Evolutionary conservation across 768 basidiomycete species (phyloP), one percentile per base, ranked within the genome.

Genomic region (Lactarius akahatsu): DNA sequence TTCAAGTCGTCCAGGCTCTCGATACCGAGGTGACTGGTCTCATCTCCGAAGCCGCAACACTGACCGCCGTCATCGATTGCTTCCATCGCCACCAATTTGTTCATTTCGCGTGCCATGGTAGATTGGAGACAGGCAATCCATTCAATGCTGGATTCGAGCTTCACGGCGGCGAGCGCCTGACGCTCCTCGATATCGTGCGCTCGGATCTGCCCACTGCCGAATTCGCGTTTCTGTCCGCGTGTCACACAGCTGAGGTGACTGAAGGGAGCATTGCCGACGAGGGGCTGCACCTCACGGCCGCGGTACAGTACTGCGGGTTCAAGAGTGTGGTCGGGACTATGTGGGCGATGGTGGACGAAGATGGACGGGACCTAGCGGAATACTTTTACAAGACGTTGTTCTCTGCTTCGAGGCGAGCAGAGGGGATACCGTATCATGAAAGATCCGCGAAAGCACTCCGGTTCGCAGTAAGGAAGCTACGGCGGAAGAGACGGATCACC

Each of bases 91-190:
- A 57, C 30, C 23, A 40, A 7, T 57, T 65, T 30, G 15, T 55
- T 9, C 64, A 65, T 20, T 58, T 62, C 6, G 26, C 32, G 16
- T 64, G 63, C 18, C 59, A 68, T 30, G 67, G 63, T 15, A 45
- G 9, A 1, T 11, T 67, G 20, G 43, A 52, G 6, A 20, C 6
- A 2, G 57, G n/a, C 2, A 41, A 59, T 11, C 61, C 61, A 13
- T 52, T 62, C 45, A 41, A 38, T 1, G 23, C 47, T 15, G 55
- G 50, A 18, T 63, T 63, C 38, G 36, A 56, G 52, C 36, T 63
- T 50, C 54, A 57, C 38, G 36, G 47, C 1, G 23, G 3, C 11
- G 36, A 34, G 2, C 32, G 41, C 28, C 36, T 63, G 4, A 55
- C 54, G 13, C 6, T 40, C 4, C 47, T 50, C 47, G 13, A 50